Percentiles rank a stretch among this genome's conserved stretches.
These are phyloP conservation scores for Ascochyta viciae-villosae DNA, from an alignment of 2,329 filamentous ascomycete species.

Conservation along the genomic window DNA sequence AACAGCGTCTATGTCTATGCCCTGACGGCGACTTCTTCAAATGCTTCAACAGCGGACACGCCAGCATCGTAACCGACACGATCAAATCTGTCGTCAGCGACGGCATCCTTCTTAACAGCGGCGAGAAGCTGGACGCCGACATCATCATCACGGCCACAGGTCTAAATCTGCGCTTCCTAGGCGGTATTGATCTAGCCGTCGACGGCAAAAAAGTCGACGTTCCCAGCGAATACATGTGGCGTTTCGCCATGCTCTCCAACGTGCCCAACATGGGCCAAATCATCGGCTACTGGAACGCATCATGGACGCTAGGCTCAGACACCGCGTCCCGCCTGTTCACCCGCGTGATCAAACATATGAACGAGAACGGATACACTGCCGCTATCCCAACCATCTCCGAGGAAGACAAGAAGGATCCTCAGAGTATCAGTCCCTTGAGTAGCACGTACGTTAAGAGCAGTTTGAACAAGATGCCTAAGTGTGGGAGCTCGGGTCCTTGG, in stretches of 20 bases:
- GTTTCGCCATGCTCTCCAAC: slow-evolving; percentile 66
- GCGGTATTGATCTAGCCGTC: slow-evolving; percentile 59
- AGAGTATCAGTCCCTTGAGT: slow-evolving; percentile 54
- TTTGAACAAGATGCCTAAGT: slow-evolving; percentile 54
- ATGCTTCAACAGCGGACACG: slow-evolving; percentile 58
- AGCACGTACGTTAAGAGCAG: slow-evolving; percentile 61
- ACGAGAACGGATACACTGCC: slow-evolving; percentile 50
- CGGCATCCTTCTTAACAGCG: slow-evolving; percentile 58
- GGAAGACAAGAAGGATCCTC: slow-evolving; percentile 48
- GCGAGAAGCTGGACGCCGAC: slow-evolving; percentile 61
- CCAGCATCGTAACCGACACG: slow-evolving; percentile 62
- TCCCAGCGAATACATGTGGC: slow-evolving; percentile 65
- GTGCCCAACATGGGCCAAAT: slow-evolving; percentile 67
- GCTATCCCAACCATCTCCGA: slow-evolving; percentile 56
- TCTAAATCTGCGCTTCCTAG: slow-evolving; percentile 63
- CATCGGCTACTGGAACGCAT: slow-evolving; percentile 66
- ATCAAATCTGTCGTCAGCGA: slow-evolving; percentile 60
- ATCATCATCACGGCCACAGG: slow-evolving; percentile 72
- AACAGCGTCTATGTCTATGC: slow-evolving; percentile 78
- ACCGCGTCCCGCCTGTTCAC: slow-evolving; percentile 58
- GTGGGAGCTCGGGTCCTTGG: slow-evolving; percentile 55
- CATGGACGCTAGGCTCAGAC: slow-evolving; percentile 70
- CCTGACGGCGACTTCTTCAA: slow-evolving; percentile 67
- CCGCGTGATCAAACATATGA: slow-evolving; percentile 61
- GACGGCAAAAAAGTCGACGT: slow-evolving; percentile 59